Evolutionary conservation across 257 asterid genomes (phyloP).

Genomic region (Striga asiatica): DNA sequence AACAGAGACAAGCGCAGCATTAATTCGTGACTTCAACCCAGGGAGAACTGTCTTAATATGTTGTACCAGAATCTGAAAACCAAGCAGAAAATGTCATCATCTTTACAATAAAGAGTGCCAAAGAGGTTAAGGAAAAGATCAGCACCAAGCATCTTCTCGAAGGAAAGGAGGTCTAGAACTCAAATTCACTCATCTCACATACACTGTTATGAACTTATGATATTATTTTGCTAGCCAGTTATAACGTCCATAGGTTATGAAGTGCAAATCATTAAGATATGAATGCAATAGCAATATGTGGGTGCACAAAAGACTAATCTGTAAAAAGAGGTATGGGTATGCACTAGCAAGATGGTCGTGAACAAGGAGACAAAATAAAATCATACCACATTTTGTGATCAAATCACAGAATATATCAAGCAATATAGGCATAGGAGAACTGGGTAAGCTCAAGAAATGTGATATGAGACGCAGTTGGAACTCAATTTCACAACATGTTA

Average conservation of each 20-base stretch:
- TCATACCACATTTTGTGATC: not conserved
- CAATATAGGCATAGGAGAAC: not conserved
- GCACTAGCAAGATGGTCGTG: conserved; percentile 1
- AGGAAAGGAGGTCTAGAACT: not conserved
- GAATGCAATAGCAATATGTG: not conserved
- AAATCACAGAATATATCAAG: not conserved
- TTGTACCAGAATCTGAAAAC: conserved; percentile 63
- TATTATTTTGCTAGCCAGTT: not conserved
- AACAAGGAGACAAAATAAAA: not conserved
- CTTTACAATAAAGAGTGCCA: not conserved
- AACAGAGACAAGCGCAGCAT: conserved; percentile 57
- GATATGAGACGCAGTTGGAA: not conserved
- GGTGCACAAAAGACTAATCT: not conserved
- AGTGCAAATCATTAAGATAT: not conserved
- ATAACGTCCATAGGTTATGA: not conserved
- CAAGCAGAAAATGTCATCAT: conserved; percentile 1
- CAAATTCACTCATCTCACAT: not conserved
- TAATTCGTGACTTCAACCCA: conserved; percentile 75
- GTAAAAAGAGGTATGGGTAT: too few species aligned
- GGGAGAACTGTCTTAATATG: conserved; percentile 89
- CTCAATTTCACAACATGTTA: conserved; percentile 9
- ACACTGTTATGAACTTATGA: not conserved
- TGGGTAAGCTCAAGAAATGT: conserved; percentile 1
- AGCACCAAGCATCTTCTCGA: not conserved
- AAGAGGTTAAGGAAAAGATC: conserved; percentile 4